These are phyloP conservation scores for Psophocarpus tetragonolobus DNA, from an alignment of 306 rosid species.

Conservation along the genomic window DNA sequence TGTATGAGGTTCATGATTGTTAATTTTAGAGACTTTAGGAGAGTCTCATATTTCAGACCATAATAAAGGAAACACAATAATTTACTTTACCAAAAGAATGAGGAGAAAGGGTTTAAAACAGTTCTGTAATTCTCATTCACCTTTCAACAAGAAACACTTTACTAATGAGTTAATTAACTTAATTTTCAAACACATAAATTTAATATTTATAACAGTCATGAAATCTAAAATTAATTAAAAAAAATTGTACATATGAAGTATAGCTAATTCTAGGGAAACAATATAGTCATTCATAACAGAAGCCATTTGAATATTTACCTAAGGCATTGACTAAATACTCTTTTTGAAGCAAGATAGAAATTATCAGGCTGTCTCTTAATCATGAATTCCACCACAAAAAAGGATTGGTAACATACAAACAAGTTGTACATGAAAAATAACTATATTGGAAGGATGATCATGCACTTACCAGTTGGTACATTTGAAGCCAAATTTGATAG, in stretches of 20 bases:
- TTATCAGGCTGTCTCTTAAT: not conserved
- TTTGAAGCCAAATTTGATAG: conserved; percentile 92
- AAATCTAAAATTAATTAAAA: no score
- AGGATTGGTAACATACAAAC: not conserved
- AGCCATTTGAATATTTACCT: not conserved
- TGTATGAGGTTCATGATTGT: no score
- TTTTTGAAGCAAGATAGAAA: not conserved
- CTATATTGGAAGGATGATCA: not conserved
- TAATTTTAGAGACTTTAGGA: not conserved
- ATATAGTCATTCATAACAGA: no score
- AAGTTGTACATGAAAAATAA: not conserved
- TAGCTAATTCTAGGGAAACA: not conserved
- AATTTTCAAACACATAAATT: no score
- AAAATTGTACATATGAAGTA: no score
- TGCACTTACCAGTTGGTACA: conserved; percentile 80
- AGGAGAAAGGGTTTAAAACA: no score
- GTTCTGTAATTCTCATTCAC: no score
- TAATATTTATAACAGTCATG: no score
- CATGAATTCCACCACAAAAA: not conserved
- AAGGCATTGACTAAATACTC: not conserved
- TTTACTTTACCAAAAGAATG: no score
- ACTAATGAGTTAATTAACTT: no score
- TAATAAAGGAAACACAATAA: no score
- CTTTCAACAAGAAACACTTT: no score
- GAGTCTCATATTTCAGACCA: not conserved